A percentile compares a stretch with the other conserved stretches of the same genome.
Evolutionary conservation across 768 basidiomycete species (phyloP).

Genomic region (Clavaria fumosa): DNA sequence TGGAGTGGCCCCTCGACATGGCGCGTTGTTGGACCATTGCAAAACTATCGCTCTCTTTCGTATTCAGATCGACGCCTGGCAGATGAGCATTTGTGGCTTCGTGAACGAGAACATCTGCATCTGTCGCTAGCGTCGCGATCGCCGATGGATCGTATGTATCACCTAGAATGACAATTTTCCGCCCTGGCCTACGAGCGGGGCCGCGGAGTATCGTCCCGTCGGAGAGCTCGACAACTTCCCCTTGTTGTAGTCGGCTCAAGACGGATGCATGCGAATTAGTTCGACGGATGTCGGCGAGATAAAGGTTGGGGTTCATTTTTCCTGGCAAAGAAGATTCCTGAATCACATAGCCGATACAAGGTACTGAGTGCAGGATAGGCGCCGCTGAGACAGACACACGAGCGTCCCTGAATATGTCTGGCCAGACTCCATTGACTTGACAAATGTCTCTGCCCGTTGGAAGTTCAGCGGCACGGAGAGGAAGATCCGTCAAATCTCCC

Average conservation of each 20-base stretch:
- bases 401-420: constrained; percentile 40
- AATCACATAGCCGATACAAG: constrained; percentile 70
- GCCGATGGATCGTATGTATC: constrained; percentile 74
- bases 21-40: constrained; percentile 46
- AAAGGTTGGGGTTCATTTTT: constrained; percentile 55
- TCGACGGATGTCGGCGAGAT: constrained; percentile 52
- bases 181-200: constrained; percentile 46
- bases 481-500: constrained; percentile 33
- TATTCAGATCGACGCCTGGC: constrained; percentile 41
- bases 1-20: constrained; percentile 74
- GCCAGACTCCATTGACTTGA: constrained; percentile 48
- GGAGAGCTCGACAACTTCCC: constrained; percentile 42
- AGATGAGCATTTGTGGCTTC: constrained; percentile 85
- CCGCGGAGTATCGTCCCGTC: constrained; percentile 64
- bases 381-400: constrained; percentile 55
- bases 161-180: constrained; percentile 70
- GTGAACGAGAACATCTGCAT: constrained; percentile 65
- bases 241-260: constrained; percentile 51
- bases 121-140: constrained; percentile 41
- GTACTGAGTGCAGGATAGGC: constrained; percentile 66
- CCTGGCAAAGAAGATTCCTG: constrained; percentile 56
- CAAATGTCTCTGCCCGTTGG: constrained; percentile 46
- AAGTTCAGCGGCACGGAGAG: constrained; percentile 38
- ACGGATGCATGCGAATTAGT: constrained; percentile 54
- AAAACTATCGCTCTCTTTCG: constrained; percentile 46